These are phyloP conservation scores for Colletotrichum lupini DNA, from an alignment of 2,329 filamentous ascomycete species.

Conservation along the genomic window DNA sequence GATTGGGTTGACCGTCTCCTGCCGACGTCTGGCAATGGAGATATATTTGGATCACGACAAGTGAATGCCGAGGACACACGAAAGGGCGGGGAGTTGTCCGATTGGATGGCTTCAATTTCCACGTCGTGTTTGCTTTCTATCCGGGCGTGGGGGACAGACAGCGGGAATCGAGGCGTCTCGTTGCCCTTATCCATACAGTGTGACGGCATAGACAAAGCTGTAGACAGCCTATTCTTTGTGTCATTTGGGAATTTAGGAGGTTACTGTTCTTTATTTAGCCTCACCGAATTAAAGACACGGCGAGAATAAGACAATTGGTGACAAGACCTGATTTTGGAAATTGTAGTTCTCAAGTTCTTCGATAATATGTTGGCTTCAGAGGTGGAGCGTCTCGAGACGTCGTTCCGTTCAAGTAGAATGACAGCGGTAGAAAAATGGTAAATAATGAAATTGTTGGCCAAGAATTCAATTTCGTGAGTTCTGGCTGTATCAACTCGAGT, in stretches of 20 bases:
- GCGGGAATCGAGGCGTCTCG: slow-evolving; percentile 1
- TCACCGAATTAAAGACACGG: background rate
- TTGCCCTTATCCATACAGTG: slow-evolving; percentile 11
- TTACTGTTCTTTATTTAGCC: background rate
- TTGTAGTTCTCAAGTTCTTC: background rate
- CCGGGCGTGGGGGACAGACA: slow-evolving; percentile 1
- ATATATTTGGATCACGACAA: slow-evolving; percentile 16
- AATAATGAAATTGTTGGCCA: background rate
- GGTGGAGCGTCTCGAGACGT: background rate
- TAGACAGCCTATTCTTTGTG: background rate
- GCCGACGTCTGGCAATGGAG: background rate
- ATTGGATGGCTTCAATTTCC: slow-evolving; percentile 15
- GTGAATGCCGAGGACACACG: background rate
- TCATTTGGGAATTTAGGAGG: background rate
- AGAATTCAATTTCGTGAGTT: background rate
- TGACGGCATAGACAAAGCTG: slow-evolving; percentile 2
- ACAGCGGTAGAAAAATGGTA: background rate
- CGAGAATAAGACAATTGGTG: background rate
- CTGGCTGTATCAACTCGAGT: no score
- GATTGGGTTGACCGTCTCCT: background rate
- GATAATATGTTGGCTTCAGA: background rate
- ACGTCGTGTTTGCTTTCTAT: slow-evolving; percentile 19
- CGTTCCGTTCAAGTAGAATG: background rate
- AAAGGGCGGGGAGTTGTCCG: slow-evolving; percentile 11
- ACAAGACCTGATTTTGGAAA: background rate